Conservation (phyloP, 2,329 filamentous ascomycete genomes). For the Aspergillus transmontanensis region DNA sequence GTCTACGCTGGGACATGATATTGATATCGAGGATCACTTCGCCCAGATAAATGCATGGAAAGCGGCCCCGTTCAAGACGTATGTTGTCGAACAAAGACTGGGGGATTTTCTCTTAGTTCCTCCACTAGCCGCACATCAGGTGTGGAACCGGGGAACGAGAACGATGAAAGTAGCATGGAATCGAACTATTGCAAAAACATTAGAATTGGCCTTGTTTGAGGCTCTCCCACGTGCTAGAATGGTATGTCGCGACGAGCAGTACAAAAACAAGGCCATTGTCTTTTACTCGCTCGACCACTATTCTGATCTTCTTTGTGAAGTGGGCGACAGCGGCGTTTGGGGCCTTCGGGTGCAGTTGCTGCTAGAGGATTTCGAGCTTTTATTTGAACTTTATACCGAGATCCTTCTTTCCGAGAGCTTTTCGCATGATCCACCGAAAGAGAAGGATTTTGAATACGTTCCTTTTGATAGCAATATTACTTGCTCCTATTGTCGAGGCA, state of each 20-base stretch:
- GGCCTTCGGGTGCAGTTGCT: slow-evolving; percentile 66
- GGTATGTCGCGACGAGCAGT: slow-evolving; percentile 95
- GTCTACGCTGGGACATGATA: slow-evolving; percentile 90
- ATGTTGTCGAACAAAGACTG: slow-evolving; percentile 84
- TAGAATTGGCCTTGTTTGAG: slow-evolving; percentile 82
- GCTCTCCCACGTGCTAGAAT: slow-evolving; percentile 85
- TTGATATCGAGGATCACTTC: slow-evolving; percentile 96
- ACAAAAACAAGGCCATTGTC: slow-evolving; percentile 96
- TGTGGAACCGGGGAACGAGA: slow-evolving; percentile 94
- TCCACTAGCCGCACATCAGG: slow-evolving; percentile 90
- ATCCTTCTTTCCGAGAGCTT: slow-evolving; percentile 88
- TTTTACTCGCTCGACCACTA: slow-evolving; percentile 88
- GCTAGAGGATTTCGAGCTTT: slow-evolving; percentile 76
- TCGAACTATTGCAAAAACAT: slow-evolving; percentile 85
- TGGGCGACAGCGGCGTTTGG: slow-evolving; percentile 52
- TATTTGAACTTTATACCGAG: slow-evolving; percentile 77
- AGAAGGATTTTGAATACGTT: slow-evolving; percentile 72
- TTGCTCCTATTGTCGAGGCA: slow-evolving; percentile 92
- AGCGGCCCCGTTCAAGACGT: slow-evolving; percentile 88
- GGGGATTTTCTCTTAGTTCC: slow-evolving; percentile 95
- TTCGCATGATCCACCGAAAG: slow-evolving; percentile 60
- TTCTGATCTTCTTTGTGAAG: slow-evolving; percentile 58
- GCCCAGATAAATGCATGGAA: slow-evolving; percentile 96
- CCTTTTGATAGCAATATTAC: slow-evolving; percentile 89
- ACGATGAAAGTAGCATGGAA: slow-evolving; percentile 99